Conservation (phyloP, 1,284 basidiomycete species). For the Leccinum subspadiceum region DNA sequence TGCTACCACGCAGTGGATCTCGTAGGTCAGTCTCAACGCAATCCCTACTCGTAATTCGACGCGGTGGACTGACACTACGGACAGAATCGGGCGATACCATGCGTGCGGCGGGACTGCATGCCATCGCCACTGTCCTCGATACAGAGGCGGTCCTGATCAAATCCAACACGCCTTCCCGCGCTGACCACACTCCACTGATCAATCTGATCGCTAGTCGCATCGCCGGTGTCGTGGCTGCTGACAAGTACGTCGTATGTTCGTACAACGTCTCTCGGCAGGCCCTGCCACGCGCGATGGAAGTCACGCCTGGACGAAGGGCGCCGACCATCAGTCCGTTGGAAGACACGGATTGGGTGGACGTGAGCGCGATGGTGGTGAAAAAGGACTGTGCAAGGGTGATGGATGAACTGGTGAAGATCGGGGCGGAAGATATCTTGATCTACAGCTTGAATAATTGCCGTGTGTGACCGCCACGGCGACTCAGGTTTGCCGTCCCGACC, state of each 20-base stretch:
- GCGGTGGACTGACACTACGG: background rate
- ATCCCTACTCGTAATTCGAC: background rate
- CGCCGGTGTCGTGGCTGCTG: conserved; percentile 90
- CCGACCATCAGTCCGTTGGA: conserved; percentile 91
- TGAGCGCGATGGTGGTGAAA: conserved; percentile 92
- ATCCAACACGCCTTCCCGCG: conserved; percentile 68
- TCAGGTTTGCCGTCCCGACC: background rate
- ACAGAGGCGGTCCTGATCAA: conserved; percentile 96
- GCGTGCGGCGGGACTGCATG: conserved; percentile 94
- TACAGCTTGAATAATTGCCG: conserved; percentile 93
- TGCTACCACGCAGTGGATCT: conserved; percentile 67
- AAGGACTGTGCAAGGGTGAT: conserved; percentile 83
- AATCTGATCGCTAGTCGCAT: conserved; percentile 85
- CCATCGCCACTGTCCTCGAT: conserved; percentile 85
- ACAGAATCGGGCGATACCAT: conserved; percentile 99
- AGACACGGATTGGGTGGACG: conserved; percentile 84
- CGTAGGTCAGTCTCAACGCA: conserved; percentile 61
- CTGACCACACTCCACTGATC: conserved; percentile 70
- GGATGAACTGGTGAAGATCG: conserved; percentile 81
- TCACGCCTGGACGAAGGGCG: conserved; percentile 90
- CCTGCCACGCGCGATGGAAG: conserved; percentile 60
- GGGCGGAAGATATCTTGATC: conserved; percentile 90
- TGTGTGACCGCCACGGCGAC: conserved; percentile 44
- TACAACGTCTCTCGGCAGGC: conserved; percentile 82
- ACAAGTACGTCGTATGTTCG: conserved; percentile 85